These are phyloP conservation scores for Ascosphaera pollenicola DNA, from an alignment of 2,329 filamentous ascomycete species.

Conservation along the genomic window DNA sequence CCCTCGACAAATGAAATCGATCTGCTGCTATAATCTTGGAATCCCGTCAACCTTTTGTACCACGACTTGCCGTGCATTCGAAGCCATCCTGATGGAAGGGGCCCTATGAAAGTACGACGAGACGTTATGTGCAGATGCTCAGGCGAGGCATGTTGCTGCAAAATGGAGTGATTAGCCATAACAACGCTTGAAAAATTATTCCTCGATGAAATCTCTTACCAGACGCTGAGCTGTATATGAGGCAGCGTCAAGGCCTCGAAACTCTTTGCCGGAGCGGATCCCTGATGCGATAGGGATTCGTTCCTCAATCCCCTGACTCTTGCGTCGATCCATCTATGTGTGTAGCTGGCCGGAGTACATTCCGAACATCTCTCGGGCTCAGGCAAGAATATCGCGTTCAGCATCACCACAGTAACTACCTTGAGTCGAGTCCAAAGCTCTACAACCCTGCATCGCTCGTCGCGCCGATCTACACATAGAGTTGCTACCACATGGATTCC, in stretches of 20 bases:
- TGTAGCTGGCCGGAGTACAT: too few relatives aligned
- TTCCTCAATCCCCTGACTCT: not conserved
- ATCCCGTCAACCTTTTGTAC: constrained; percentile 27
- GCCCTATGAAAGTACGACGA: constrained; percentile 41
- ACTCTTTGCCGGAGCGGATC: constrained; percentile 6
- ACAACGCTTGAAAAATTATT: too few relatives aligned
- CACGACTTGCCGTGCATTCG: constrained; percentile 39
- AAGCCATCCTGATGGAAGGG: constrained; percentile 42
- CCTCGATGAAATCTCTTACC: constrained; percentile 13
- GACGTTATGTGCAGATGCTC: constrained; percentile 40
- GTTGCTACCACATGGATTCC: too few relatives aligned
- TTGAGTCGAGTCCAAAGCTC: too few relatives aligned
- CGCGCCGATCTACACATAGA: too few relatives aligned
- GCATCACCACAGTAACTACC: too few relatives aligned
- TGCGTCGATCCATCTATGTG: not conserved
- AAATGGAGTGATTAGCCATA: constrained; percentile 5
- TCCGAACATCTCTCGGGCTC: too few relatives aligned
- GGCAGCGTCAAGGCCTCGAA: constrained; percentile 21
- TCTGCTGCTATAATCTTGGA: constrained; percentile 5
- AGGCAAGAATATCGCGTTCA: too few relatives aligned
- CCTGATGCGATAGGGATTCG: constrained; percentile 4
- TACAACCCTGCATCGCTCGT: too few relatives aligned
- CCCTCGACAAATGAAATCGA: not conserved
- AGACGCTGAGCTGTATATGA: constrained; percentile 33
- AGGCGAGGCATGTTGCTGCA: constrained; percentile 35